A percentile compares a stretch with the other conserved stretches of the same genome.
These are phyloP conservation scores for Penicillium hordei DNA, from an alignment of 2,329 filamentous ascomycete genomes.

Conservation along the genomic window DNA sequence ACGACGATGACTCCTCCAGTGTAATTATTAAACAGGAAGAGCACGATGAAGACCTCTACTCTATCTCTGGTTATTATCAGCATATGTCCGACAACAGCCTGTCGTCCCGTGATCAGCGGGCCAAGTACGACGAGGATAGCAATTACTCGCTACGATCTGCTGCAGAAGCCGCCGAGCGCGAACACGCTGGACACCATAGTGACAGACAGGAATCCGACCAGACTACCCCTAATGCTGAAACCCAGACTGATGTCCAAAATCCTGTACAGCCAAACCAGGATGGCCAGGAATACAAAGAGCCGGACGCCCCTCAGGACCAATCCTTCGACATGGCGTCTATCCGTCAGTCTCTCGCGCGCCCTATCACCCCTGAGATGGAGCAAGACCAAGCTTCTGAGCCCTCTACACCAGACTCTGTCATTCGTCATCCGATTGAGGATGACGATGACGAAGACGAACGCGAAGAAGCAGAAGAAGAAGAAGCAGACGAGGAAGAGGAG, in stretches of 20 bases:
- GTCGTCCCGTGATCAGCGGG: constrained; percentile 30
- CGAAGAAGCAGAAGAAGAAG: constrained; percentile 8
- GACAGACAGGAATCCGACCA: constrained; percentile 34
- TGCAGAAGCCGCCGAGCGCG: constrained; percentile 23
- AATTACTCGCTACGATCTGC: constrained; percentile 53
- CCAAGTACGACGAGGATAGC: constrained; percentile 56
- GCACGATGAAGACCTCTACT: constrained; percentile 61
- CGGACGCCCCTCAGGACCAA: constrained; percentile 17
- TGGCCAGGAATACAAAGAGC: constrained; percentile 38
- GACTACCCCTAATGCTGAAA: constrained; percentile 33
- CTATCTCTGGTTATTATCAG: constrained; percentile 66
- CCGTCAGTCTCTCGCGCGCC: constrained; percentile 42
- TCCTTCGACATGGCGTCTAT: constrained; percentile 40
- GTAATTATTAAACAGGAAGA: constrained; percentile 67
- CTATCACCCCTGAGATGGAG: constrained; percentile 54
- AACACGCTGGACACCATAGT: constrained; percentile 19
- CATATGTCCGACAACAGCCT: constrained; percentile 42
- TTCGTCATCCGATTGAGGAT: constrained; percentile 67
- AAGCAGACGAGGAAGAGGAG: constrained; percentile 29
- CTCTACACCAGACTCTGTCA: constrained; percentile 84
- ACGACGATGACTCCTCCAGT: constrained; percentile 55
- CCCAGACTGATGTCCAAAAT: neutral
- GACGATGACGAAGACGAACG: constrained; percentile 36
- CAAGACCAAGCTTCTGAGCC: constrained; percentile 61
- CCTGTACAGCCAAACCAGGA: constrained; percentile 29